A percentile compares a stretch with the other conserved stretches of the same genome.
Evolutionary conservation across 2,329 filamentous ascomycete species (phyloP).

Genomic region (Paracoccidioides brasiliensis): DNA sequence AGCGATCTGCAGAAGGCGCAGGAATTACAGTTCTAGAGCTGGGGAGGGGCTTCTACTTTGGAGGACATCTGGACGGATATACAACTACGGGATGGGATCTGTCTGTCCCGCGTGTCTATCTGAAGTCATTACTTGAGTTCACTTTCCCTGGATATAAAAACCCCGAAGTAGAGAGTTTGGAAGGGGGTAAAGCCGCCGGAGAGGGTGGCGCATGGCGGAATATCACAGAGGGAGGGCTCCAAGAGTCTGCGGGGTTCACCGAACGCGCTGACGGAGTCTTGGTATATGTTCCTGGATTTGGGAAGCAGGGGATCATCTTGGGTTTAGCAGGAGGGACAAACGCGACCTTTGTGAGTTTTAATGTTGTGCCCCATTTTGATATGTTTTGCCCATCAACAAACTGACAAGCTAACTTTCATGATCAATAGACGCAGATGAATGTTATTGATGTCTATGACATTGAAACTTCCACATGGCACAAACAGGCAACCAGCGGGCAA

Average conservation of each 20-base stretch:
- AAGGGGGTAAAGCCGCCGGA: constrained; percentile 43
- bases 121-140: constrained; percentile 63
- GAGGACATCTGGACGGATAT: constrained; percentile 56
- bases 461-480: constrained; percentile 56
- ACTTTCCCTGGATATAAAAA: constrained; percentile 60
- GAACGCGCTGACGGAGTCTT: constrained; percentile 61
- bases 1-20: constrained; percentile 61
- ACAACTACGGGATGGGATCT: constrained; percentile 57
- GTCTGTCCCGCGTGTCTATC: constrained; percentile 49
- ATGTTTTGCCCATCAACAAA: background rate
- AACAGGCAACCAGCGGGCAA: constrained; percentile 51
- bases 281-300: constrained; percentile 65
- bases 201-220: constrained; percentile 55
- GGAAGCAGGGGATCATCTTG: constrained; percentile 60
- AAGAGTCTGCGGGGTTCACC: constrained; percentile 53
- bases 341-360: constrained; percentile 45
- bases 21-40: constrained; percentile 56
- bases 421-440: constrained; percentile 48
- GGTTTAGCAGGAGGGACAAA: constrained; percentile 63
- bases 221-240: constrained; percentile 58
- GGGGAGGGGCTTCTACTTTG: constrained; percentile 65
- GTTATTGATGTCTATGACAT: constrained; percentile 72
- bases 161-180: constrained; percentile 45
- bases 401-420: background rate
- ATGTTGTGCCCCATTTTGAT: background rate